Evolutionary conservation across 1,139 yeast genomes (phyloP).

Genomic region (Scheffersomyces parashehatae): DNA sequence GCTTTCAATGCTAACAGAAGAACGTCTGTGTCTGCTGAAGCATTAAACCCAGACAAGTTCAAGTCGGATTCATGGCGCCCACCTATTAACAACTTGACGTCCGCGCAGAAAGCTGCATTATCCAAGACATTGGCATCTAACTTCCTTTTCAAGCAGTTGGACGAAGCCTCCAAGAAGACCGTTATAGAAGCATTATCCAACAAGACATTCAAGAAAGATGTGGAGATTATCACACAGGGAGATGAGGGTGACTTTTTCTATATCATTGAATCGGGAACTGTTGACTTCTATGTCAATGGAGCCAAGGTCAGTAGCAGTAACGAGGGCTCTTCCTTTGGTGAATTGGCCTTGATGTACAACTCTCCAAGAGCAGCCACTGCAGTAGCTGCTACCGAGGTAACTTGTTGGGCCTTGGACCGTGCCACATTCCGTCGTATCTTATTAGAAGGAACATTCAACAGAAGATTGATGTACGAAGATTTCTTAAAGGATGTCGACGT

Average conservation of each 20-base stretch:
- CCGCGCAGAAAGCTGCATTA: constrained; percentile 67
- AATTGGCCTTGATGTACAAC: constrained; percentile 94
- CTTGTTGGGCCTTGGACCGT: constrained; percentile 89
- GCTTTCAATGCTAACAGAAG: constrained; percentile 80
- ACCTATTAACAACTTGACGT: constrained; percentile 63
- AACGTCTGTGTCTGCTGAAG: constrained; percentile 85
- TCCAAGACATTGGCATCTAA: constrained; percentile 73
- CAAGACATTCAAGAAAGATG: constrained; percentile 58
- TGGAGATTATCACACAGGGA: constrained; percentile 84
- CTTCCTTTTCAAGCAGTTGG: constrained; percentile 78
- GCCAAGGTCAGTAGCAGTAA: constrained; percentile 71
- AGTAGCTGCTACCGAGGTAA: constrained; percentile 64
- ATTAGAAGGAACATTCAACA: constrained; percentile 85
- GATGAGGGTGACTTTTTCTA: constrained; percentile 96
- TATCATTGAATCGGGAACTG: constrained; percentile 81
- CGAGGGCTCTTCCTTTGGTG: constrained; percentile 93
- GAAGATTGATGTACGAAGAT: constrained; percentile 87
- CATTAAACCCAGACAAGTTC: constrained; percentile 57
- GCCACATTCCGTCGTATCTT: constrained; percentile 89
- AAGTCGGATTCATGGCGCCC: constrained; percentile 71
- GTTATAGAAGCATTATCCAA: constrained; percentile 83
- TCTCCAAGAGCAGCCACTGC: constrained; percentile 98
- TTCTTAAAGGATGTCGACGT: constrained; percentile 87
- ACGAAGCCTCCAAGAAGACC: constrained; percentile 70
- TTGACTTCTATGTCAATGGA: constrained; percentile 78